Evolutionary conservation across 192 early-diverging fungal genomes (phyloP), one percentile per base, ranked within the genome.

Genomic region (Entrophospora sp.): DNA sequence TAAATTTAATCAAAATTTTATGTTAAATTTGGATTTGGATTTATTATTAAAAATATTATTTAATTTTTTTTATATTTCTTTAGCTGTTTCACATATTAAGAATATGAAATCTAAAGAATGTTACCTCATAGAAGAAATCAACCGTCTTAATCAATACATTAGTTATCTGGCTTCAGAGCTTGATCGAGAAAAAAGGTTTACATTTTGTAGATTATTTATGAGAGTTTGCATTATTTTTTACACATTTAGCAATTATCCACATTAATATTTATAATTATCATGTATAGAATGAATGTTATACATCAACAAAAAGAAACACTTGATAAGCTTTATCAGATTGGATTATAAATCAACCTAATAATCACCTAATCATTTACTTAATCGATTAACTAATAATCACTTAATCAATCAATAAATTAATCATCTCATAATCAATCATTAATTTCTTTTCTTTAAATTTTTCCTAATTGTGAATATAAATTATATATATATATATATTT

Each of bases 291-390:
- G 46, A 64, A 64, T 24, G 62, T 46, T 16, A 22, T 64, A 24
- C 51, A 64, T 27, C 28, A 38, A 51, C 62, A 64, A 52, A 45
- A 64, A 51, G 62, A 64, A 37, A 64, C 62, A 9, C 62, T 64
- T n/a, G 62, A 64, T 27, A 64, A 64, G 27, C 49, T 64, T 13
- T 64, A 64, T 28, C 46, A 28, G 35, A 64, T 64, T 64, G 62
- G 62, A 10, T 32, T 64, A 30, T 53, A 30, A 31, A 53, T 32
- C 12, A 32, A 28, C n/a, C n/a, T n/a, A n/a, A n/a, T n/a, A n/a
- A n/a, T n/a, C n/a, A n/a, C n/a, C n/a, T n/a, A n/a, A n/a, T n/a
- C n/a, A n/a, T n/a, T n/a, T n/a, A n/a, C n/a, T n/a, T n/a, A n/a
- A n/a, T n/a, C n/a, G n/a, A n/a, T n/a, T n/a, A n/a, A n/a, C n/a